Evolutionary conservation across 2,329 filamentous ascomycete genomes (phyloP).

Genomic region (Diaporthe aspalathi): DNA sequence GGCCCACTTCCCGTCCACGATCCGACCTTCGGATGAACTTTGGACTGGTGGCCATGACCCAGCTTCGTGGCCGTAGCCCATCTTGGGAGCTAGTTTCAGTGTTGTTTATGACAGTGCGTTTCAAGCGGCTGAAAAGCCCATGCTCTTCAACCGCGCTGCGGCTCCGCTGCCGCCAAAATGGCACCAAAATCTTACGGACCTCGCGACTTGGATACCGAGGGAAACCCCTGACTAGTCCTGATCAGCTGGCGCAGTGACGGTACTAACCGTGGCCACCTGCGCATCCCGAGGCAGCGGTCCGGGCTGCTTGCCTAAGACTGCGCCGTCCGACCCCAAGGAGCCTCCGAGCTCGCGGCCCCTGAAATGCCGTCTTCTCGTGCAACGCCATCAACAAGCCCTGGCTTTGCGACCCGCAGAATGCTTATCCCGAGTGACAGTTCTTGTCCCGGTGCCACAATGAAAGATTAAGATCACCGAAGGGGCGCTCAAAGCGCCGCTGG

Average conservation of each 20-base stretch:
- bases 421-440: conserved; percentile 17
- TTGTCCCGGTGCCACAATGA: conserved; percentile 11
- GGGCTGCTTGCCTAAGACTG: not conserved
- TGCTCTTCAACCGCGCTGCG: not conserved
- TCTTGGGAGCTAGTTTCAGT: not conserved
- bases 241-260: conserved; percentile 9
- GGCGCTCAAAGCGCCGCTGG: conserved; percentile 9
- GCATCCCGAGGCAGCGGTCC: conserved; percentile 3
- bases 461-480: not conserved
- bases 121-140: conserved; percentile 5
- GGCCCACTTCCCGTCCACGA: conserved; percentile 8
- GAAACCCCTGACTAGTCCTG: conserved; percentile 8
- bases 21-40: conserved; percentile 11
- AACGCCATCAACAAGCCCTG: not conserved
- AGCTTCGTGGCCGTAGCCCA: not conserved
- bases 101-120: conserved; percentile 11
- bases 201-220: not conserved
- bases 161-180: conserved; percentile 6
- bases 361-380: conserved; percentile 4
- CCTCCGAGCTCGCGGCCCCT: not conserved
- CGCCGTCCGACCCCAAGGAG: conserved; percentile 7
- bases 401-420: not conserved
- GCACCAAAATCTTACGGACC: not conserved
- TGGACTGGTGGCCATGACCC: not conserved
- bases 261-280: not conserved